Evolutionary conservation across 176 grass and related monocot species (phyloP), one percentile per base, ranked within the genome.

Genomic region (Triticum dicoccoides): DNA sequence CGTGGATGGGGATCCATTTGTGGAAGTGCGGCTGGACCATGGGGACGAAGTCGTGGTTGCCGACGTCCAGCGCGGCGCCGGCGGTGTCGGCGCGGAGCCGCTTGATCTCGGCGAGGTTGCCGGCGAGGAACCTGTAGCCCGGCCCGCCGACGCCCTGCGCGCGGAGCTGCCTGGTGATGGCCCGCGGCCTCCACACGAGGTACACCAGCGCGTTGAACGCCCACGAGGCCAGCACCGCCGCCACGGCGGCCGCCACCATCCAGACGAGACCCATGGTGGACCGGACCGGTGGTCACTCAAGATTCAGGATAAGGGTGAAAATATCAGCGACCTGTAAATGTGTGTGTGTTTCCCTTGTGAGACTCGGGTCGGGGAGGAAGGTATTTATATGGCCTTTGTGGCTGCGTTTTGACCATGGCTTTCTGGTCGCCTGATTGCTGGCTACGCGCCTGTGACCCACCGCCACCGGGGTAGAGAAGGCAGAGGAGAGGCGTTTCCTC

Each of bases 71-170:
- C 56, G 47, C 27, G 34, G 25, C 5, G 25, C 11, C 58, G 27
- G 76, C 86, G 21, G 2, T 51, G 0, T 78, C 86, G 25, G 11
- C 78, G 15, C 70, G 86, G 49, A 95, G 82, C 23, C 20, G 38
- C 83, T 68, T 88, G 64, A 95, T 88, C 64, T 92, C 90, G 35
- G 4, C n/a, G 47, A 92, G 74, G 45, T 82, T 92, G 0, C 88
- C 93, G 21, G 38, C 11, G 83, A 85, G 86, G 69, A 90, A 84
- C 45, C 5, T 77, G 88, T 92, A 90, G 0, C 0, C 25, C 3
- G 93, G 93, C 0, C 90, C 93, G 14, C 56, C 30, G 0, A 95
- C 38, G 74, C 93, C 90, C 89, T 95, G 90, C 80, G 84, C 76
- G 0, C 80, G 81, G 21, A 88, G 81, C 13, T 7, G 34, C 64